Evolutionary conservation across 2,329 filamentous ascomycete genomes (phyloP), one percentile per base, ranked within the genome.

Genomic region (Penicillium hordei): DNA sequence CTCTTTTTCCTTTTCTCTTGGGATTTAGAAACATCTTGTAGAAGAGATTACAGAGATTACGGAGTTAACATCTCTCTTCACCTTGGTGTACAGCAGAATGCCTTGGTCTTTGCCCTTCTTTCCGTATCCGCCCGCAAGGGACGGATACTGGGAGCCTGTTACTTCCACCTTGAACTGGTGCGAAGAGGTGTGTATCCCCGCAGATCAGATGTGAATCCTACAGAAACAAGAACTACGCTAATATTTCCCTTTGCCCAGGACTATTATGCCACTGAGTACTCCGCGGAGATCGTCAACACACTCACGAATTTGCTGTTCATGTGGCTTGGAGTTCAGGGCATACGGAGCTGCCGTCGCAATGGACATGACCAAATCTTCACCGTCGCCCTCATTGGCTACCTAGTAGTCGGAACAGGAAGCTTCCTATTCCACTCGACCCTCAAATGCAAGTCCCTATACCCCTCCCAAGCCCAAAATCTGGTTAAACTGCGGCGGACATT

Each of bases 251-350:
- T 6, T 45, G 1, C 7, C 4, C 51, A 92, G 84, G 89, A 91
- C 63, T 89, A 89, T 75, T 89, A 89, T 78, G 85, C 88, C 38
- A 92, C 89, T 4, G 80, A 83, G 43, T 93, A 92, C 70, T 83
- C 86, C 45, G 90, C 90, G 36, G 90, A 93, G 71, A 86, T 93
- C 45, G 84, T 91, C 70, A 93, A 90, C 75, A 90, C 90, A 4
- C 68, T 93, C 33, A 96, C 91, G 34, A 96, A 96, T 72, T 72
- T 89, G 3, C 78, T 94, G 25, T 96, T 96, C 74, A 81, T 96
- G 66, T 89, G 83, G 73, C 83, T 96, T 21, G 91, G 91, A 8
- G 76, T 85, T 64, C 89, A 88, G 70, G 93, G 93, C 25, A 85
- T 94, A 60, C 77, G 80, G 54, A 91, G 87, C 72, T 95, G 91